Evolutionary conservation across 1,284 basidiomycete genomes (phyloP), one percentile per base, ranked within the genome.

Genomic region (Coniferiporia sulphurascens): DNA sequence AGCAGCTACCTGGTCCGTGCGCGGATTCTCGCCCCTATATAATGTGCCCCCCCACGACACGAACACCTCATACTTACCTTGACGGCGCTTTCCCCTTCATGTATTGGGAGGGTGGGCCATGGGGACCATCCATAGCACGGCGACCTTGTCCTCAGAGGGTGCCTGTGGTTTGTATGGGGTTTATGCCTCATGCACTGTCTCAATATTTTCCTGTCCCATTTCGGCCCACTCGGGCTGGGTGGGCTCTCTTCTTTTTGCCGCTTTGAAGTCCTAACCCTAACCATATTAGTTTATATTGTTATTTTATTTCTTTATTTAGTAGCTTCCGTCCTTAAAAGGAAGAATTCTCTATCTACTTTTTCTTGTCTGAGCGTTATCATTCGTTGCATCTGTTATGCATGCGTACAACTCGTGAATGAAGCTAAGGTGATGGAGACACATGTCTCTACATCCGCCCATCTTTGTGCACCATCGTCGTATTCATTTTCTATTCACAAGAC

Each of bases 61-160:
- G 13, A 10, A 59, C 12, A 58, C 58, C 45, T 69, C 73, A 77
- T 77, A 77, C 73, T 76, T 76, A 76, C 74, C 75, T 75, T 75
- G 74, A 74, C 71, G 73, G 73, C 71, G 72, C 66, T 67, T 58
- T 64, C 68, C 65, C 73, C 71, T 73, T 74, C 68, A 67, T 41
- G 61, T 62, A 64, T 66, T 62, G 68, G 68, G 67, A 56, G 44
- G 64, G 64, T 67, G 68, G 69, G 66, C 67, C 46, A 61, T 65
- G 63, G 66, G 65, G 63, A 56, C 63, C 64, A 66, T 63, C 65
- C 69, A 71, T 70, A 69, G 69, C 69, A 71, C 69, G 69, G 69
- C 69, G 69, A 70, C 70, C 67, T 32, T 70, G 70, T 70, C 70
- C 69, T 32, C 69, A 70, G 67, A 54, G 61, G 52, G 51, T 51